A percentile compares a stretch with the other conserved stretches of the same genome.
phyloP scores from a whole-genome alignment of 1,139 yeast genomes.

The Petasospora rhodanensis region DNA sequence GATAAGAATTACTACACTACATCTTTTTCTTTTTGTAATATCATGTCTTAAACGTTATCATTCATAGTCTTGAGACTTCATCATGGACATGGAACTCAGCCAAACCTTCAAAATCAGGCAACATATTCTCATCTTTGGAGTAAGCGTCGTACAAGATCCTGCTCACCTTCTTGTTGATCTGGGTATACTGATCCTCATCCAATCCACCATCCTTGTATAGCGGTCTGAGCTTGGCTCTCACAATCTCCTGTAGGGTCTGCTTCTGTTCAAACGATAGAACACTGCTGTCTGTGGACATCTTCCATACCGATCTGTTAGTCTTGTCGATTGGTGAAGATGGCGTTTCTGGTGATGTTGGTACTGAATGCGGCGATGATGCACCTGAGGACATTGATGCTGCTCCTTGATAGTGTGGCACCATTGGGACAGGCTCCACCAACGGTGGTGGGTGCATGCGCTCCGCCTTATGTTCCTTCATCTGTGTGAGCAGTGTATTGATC shows the following conservation, averaged over 20 bases:
- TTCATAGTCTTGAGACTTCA: no score
- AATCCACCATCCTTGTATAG: conserved; percentile 36
- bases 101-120: conserved; percentile 2
- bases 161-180: conserved; percentile 39
- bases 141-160: conserved; percentile 34
- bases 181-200: conserved; percentile 44
- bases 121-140: conserved; percentile 3
- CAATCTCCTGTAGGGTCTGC: conserved; percentile 45
- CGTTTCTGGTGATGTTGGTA: conserved; percentile 10
- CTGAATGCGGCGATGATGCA: conserved; percentile 6
- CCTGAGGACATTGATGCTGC: conserved; percentile 5
- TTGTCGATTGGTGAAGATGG: conserved; percentile 6
- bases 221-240: conserved; percentile 47
- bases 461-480: conserved; percentile 14
- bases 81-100: conserved; percentile 3
- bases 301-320: conserved; percentile 10
- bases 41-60: no score
- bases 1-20: no score
- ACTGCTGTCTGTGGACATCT: conserved; percentile 11
- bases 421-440: conserved; percentile 1
- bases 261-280: conserved; percentile 42
- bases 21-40: no score
- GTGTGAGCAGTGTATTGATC: conserved; percentile 15
- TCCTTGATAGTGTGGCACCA: neutral
- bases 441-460: neutral